Conservation (phyloP, 2,329 filamentous ascomycete genomes). For the Colletotrichum truncatum region DNA sequence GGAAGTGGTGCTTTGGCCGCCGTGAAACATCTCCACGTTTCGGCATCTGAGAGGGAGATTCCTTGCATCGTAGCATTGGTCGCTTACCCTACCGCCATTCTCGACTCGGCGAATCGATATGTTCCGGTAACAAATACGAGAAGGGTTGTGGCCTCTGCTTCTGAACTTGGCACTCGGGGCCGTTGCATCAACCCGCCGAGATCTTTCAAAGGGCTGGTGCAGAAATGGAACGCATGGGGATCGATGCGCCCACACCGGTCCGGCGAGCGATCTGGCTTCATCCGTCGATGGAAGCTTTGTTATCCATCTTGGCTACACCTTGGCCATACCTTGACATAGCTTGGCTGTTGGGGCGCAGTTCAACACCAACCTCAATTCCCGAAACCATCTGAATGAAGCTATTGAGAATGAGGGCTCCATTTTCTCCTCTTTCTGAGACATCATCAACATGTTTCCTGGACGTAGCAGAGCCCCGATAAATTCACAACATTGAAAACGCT, state of each 20-base stretch:
- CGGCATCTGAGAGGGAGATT: constrained; percentile 8
- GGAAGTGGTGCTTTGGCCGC: constrained; percentile 26
- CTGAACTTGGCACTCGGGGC: neutral
- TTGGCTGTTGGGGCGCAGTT: neutral
- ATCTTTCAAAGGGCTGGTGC: neutral
- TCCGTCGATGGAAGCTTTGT: neutral
- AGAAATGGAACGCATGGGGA: neutral
- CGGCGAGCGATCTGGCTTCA: neutral
- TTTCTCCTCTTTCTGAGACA: neutral
- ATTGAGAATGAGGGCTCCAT: neutral
- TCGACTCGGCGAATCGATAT: neutral
- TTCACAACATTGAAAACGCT: neutral
- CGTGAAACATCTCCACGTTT: constrained; percentile 25
- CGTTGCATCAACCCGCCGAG: constrained; percentile 9
- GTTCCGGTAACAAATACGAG: neutral
- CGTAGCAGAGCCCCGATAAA: neutral
- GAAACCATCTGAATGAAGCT: neutral
- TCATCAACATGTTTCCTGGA: neutral
- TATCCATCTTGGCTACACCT: neutral
- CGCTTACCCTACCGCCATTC: neutral
- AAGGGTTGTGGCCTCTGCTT: neutral
- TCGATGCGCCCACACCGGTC: neutral
- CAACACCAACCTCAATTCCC: neutral
- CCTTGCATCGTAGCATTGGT: constrained; percentile 5
- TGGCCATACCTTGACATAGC: too few species aligned